Conservation (phyloP, 1,284 basidiomycete species). For the Takashimella koratensis region DNA sequence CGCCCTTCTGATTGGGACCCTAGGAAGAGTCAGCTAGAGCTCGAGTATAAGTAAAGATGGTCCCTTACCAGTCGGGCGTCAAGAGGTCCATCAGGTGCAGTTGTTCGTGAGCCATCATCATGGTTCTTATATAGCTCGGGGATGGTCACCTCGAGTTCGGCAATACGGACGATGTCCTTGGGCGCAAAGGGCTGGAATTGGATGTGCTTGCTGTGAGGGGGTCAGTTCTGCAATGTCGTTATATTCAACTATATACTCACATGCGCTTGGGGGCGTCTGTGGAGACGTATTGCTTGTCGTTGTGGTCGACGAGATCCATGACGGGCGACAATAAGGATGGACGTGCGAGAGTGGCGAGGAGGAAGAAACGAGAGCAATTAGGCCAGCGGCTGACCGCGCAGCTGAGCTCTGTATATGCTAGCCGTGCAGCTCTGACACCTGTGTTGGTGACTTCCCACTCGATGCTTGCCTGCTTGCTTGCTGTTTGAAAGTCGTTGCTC, state of each 20-base stretch:
- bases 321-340: background rate
- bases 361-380: background rate
- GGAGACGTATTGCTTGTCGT: conserved; percentile 72
- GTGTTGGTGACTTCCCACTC: too few relatives aligned
- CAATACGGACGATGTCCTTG: conserved; percentile 88
- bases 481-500: too few relatives aligned
- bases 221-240: conserved; percentile 3
- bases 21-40: conserved; percentile 42
- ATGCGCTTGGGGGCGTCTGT: conserved; percentile 89
- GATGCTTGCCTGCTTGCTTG: too few relatives aligned
- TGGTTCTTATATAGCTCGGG: conserved; percentile 74
- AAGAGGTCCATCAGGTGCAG: conserved; percentile 85
- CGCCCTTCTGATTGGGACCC: conserved; percentile 93
- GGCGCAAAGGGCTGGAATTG: conserved; percentile 89
- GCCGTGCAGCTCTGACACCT: too few relatives aligned
- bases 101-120: conserved; percentile 54
- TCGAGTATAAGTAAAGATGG: background rate
- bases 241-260: conserved; percentile 53
- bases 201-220: conserved; percentile 69
- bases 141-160: conserved; percentile 91
- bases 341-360: background rate
- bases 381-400: too few relatives aligned
- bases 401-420: too few relatives aligned
- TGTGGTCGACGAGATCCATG: conserved; percentile 27
- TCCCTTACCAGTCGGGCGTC: conserved; percentile 79